Base-by-base conservation (phyloP, 495 filamentous ascomycete genomes). In the Trichoderma reesei region DNA sequence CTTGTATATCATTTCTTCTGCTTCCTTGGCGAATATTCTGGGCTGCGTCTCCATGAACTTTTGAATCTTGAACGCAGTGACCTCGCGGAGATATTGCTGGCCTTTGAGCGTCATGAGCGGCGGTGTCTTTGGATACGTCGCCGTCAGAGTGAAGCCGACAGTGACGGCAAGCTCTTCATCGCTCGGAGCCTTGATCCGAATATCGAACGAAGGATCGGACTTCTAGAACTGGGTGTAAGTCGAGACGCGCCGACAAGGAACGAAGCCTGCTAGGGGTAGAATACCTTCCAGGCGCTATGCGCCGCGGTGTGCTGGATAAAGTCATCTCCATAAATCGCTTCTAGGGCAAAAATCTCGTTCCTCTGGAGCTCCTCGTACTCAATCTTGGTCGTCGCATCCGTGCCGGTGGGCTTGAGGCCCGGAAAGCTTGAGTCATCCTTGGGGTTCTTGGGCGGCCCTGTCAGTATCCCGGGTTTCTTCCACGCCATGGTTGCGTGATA, bases 271-370 rank as follows among this genome's bases (percentile, higher is more conserved):
- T 18, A 59, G 13, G 48, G 18, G 41, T 26, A 31, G 2, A 78
- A 60, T 77, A 91, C 89, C 79, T 96, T 90, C 94, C 94, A 98
- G 44, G 92, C 92, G 51, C 85, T 86, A 51, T 83, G 83, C 70
- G 87, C 85, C 36, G 83, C 76, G 66, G 85, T 83, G 64, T 92
- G 85, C 66, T 90, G 83, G 68, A 86, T 76, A 71, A 89, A 98
- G 70, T 98, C 94, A 59, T 97, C 92, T 70, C 87, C 89, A 70
- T 94, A 98, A 46, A 98, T 96, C 5, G 95, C 90, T 63, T 87
- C 80, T 60, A 98, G 78, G 13, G 86, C 94, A 74, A 95, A 87
- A 41, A 93, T 79, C 78, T 98, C 94, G 71, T 96, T 87, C 64
- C 88, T 78, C 77, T 98, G 94, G 26, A 88, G 85, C 71, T 94